A percentile compares a stretch with the other conserved stretches of the same genome.
Conservation (phyloP, 176 grass and related monocot species). For the Avena insularis region DNA sequence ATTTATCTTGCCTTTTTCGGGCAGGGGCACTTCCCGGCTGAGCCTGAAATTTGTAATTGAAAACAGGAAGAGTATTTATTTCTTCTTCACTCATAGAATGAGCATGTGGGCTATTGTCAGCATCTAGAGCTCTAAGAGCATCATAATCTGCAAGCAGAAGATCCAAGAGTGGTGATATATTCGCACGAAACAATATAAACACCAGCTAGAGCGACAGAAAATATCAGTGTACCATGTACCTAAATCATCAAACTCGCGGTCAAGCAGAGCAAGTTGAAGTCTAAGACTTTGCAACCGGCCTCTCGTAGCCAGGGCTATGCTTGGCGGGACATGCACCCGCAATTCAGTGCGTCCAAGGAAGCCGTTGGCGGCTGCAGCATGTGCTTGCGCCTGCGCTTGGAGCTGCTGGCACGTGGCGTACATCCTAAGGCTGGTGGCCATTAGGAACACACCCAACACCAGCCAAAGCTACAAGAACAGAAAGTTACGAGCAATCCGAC, state of each 20-base stretch:
- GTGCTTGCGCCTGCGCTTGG: constrained; percentile 76
- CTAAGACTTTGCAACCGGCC: constrained; percentile 87
- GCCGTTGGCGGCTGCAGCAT: constrained; percentile 65
- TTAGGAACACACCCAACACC: constrained; percentile 83
- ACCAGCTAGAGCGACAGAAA: not conserved
- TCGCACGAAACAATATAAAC: constrained; percentile 22
- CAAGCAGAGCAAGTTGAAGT: constrained; percentile 90
- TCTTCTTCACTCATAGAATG: constrained; percentile 97
- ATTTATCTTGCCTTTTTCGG: constrained; percentile 60
- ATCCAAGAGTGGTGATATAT: constrained; percentile 14
- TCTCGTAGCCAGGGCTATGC: constrained; percentile 71
- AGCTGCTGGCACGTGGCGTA: constrained; percentile 91
- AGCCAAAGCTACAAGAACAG: constrained; percentile 75
- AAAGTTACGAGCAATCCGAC: constrained; percentile 20
- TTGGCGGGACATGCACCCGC: constrained; percentile 81
- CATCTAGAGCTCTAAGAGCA: constrained; percentile 83
- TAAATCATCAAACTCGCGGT: constrained; percentile 98
- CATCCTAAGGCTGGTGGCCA: constrained; percentile 92
- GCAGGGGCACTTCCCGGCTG: constrained; percentile 39
- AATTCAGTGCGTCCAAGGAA: constrained; percentile 86
- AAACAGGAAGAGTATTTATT: constrained; percentile 94
- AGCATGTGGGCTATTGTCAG: constrained; percentile 70
- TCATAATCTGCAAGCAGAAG: constrained; percentile 81
- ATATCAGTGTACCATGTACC: constrained; percentile 57
- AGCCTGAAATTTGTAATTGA: constrained; percentile 78